Base-by-base conservation (phyloP, 1,284 basidiomycete genomes). In the Acaromyces ingoldii region DNA sequence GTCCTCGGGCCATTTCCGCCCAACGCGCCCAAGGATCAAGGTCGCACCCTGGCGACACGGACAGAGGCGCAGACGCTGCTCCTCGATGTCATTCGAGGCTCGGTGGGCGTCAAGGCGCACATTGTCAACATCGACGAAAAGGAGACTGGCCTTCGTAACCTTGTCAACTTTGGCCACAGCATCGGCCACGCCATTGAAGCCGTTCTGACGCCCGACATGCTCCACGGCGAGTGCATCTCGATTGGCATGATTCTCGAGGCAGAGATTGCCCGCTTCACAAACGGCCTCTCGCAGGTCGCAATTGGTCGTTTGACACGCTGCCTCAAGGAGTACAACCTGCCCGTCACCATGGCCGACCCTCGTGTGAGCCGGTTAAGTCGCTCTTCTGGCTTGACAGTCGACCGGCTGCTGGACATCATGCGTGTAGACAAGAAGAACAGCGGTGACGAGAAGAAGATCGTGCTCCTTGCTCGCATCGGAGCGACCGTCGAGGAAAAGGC, bases 361-460 rank as follows among this genome's bases (percentile, higher is more conserved):
- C 61, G 71, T 25, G 62, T 75, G 45, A 61, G 61, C 70, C 79
- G 38, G 85, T 87, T 58, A 86, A 88, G 61, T 84, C 88, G 4
- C 77, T 81, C 87, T 9, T 67, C 74, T 45, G 78, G 82, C 49
- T 83, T 97, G 54, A 85, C 85, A 13, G 85, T 91, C 47, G 85
- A 89, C 55, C 82, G 84, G 19, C 81, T 99, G 13, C 82, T 98
- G 40, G 91, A 97, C 76, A 88, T 96, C 73, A 84, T 84, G 83
- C 83, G 82, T 60, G 85, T 98, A 57, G 93, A 99, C 82, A 98
- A 99, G 82, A 98, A 99, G 82, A 98, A 98, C 76, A 86, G 85
- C 53, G 93, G 51, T 70, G 82, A 51, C 36, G 84, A 86, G 67
- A 96, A 95, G 81, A 96, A 95, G 79, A 84, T 98, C 57, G 95